Conservation (phyloP, 306 rosid genomes). For the Ceratonia siliqua region DNA sequence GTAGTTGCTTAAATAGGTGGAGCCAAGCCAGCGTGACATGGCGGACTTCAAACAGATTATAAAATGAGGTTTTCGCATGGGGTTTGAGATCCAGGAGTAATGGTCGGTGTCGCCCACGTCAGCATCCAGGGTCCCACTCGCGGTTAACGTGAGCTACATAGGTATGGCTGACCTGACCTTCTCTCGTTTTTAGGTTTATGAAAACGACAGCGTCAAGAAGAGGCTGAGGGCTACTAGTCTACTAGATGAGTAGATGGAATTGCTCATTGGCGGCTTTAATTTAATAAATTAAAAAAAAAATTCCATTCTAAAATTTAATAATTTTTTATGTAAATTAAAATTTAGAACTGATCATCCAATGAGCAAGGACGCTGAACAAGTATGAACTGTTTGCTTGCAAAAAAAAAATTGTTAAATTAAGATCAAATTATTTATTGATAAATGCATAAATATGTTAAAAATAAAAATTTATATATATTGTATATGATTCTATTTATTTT, state of each 20-base stretch:
- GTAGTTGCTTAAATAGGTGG: slow-evolving; percentile 32
- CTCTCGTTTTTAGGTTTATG: slow-evolving; percentile 9
- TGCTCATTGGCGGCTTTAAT: no score
- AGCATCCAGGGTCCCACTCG: slow-evolving; percentile 19
- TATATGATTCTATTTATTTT: no score
- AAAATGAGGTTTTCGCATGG: slow-evolving; percentile 17
- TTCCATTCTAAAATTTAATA: no score
- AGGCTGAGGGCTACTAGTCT: background rate
- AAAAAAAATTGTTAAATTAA: no score
- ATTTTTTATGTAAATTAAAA: no score
- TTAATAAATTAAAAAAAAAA: no score
- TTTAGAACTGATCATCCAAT: no score
- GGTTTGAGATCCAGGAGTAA: slow-evolving; percentile 50
- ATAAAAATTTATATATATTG: no score
- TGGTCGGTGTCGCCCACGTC: slow-evolving; percentile 41
- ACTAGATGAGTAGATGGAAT: no score
- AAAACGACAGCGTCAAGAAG: slow-evolving; percentile 37
- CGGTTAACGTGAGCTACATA: slow-evolving; percentile 19
- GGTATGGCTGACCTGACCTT: slow-evolving; percentile 18
- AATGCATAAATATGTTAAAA: no score
- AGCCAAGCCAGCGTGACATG: slow-evolving; percentile 27
- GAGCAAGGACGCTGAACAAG: background rate
- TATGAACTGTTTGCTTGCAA: no score
- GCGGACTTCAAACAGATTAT: slow-evolving; percentile 62
- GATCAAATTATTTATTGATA: no score